phyloP scores from a whole-genome alignment of 1,284 basidiomycete species.

The Fomitopsis palustris region DNA sequence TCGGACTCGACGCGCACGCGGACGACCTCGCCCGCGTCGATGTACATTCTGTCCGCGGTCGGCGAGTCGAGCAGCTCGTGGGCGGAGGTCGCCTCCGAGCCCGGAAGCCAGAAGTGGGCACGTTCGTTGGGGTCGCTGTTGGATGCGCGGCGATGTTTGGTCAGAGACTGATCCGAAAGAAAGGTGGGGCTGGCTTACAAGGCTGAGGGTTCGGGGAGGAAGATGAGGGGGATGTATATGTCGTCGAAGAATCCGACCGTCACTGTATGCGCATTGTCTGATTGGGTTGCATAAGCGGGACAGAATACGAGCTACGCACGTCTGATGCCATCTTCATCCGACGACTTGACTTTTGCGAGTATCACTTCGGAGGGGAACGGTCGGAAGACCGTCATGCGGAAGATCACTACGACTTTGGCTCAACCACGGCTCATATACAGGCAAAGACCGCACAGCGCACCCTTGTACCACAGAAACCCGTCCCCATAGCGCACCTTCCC shows the following conservation, averaged over 20 bases:
- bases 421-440: background rate
- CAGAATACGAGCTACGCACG: conserved; percentile 59
- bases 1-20: conserved; percentile 86
- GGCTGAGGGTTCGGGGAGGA: conserved; percentile 72
- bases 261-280: conserved; percentile 61
- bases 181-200: conserved; percentile 50
- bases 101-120: conserved; percentile 78
- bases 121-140: conserved; percentile 80
- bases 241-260: conserved; percentile 94
- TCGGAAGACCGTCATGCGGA: conserved; percentile 87
- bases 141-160: no score
- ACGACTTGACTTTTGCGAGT: conserved; percentile 83
- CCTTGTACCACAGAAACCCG: conserved; percentile 92
- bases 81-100: conserved; percentile 50
- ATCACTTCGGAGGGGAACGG: conserved; percentile 92
- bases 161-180: no score
- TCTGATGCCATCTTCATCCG: conserved; percentile 80
- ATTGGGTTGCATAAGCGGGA: no score
- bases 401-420: conserved; percentile 59
- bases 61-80: conserved; percentile 70
- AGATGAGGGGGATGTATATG: conserved; percentile 75
- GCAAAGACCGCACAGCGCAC: conserved; percentile 41
- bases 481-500: conserved; percentile 95
- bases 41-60: conserved; percentile 75
- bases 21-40: conserved; percentile 81